phyloP scores from a whole-genome alignment of 176 grass and related monocot genomes.

The Musa schizocarpa region DNA sequence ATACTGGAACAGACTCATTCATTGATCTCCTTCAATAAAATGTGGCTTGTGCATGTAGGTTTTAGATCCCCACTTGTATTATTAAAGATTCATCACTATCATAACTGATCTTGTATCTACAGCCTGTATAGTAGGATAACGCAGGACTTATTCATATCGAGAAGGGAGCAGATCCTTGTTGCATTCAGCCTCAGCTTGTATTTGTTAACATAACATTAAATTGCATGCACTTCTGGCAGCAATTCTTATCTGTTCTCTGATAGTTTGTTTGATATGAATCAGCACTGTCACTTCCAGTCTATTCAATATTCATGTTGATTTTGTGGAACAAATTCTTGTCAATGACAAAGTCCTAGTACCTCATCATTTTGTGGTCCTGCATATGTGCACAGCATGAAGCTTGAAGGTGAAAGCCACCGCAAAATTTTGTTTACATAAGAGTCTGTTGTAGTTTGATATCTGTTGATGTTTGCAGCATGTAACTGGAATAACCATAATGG shows the following conservation, averaged over 20 bases:
- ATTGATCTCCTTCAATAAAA: too few relatives aligned
- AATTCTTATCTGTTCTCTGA: neutral
- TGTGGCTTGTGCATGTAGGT: too few relatives aligned
- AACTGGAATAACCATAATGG: neutral
- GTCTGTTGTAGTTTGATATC: neutral
- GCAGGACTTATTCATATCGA: too few relatives aligned
- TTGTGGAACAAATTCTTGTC: conserved; percentile 58
- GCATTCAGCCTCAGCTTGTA: too few relatives aligned
- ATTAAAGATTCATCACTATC: too few relatives aligned
- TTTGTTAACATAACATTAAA: neutral
- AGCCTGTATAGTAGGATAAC: too few relatives aligned
- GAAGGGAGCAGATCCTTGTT: too few relatives aligned
- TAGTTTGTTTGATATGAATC: conserved; percentile 20
- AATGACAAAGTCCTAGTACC: conserved; percentile 38
- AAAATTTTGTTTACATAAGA: too few relatives aligned
- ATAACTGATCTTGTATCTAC: too few relatives aligned
- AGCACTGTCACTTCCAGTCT: conserved; percentile 50
- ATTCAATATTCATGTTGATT: conserved; percentile 34
- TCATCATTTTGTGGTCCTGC: conserved; percentile 28
- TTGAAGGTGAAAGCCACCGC: neutral
- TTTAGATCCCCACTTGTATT: too few relatives aligned
- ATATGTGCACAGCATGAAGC: conserved; percentile 44
- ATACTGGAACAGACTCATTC: too few relatives aligned
- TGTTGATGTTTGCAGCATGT: neutral
- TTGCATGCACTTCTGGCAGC: neutral